Evolutionary conservation across 768 basidiomycete species (phyloP).

Genomic region (Trametes sanguinea): DNA sequence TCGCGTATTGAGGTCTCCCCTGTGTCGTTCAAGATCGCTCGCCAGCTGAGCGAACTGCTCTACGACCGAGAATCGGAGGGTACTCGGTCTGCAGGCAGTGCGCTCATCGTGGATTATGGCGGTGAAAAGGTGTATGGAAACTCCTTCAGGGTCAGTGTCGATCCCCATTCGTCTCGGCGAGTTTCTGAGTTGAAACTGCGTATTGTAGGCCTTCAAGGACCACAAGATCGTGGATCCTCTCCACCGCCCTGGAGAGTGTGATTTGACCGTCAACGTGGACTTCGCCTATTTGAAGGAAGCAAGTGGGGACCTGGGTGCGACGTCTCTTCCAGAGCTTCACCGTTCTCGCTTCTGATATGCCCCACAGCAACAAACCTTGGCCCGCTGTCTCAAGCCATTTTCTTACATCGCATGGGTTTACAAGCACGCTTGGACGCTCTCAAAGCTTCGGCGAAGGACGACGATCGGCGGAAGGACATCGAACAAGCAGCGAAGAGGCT

Average conservation of each 20-base stretch:
- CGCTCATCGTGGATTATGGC: constrained; percentile 90
- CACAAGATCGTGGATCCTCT: constrained; percentile 88
- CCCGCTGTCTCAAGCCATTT: constrained; percentile 72
- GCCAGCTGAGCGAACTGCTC: constrained; percentile 67
- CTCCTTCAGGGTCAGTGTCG: constrained; percentile 73
- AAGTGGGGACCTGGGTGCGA: constrained; percentile 59
- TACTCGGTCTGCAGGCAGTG: constrained; percentile 51
- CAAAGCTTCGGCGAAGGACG: constrained; percentile 47
- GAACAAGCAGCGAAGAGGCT: constrained; percentile 63
- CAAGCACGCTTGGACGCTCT: constrained; percentile 64
- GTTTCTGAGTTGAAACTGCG: background rate
- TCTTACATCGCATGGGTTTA: constrained; percentile 81
- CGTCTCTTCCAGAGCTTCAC: too few species aligned
- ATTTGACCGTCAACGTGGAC: constrained; percentile 96
- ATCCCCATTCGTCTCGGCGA: background rate
- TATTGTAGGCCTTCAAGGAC: constrained; percentile 77
- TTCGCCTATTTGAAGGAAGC: constrained; percentile 87
- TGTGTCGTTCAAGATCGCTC: constrained; percentile 65
- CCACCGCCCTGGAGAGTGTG: constrained; percentile 80
- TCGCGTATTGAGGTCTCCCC: constrained; percentile 82
- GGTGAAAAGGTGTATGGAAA: constrained; percentile 64
- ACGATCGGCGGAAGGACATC: constrained; percentile 56
- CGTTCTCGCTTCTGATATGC: too few species aligned
- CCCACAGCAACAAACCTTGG: constrained; percentile 53
- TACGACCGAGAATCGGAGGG: constrained; percentile 10